A percentile compares a stretch with the other conserved stretches of the same genome.
Evolutionary conservation across 23 red algal species (phyloP).

Genomic region (Rhodosorus marinus): DNA sequence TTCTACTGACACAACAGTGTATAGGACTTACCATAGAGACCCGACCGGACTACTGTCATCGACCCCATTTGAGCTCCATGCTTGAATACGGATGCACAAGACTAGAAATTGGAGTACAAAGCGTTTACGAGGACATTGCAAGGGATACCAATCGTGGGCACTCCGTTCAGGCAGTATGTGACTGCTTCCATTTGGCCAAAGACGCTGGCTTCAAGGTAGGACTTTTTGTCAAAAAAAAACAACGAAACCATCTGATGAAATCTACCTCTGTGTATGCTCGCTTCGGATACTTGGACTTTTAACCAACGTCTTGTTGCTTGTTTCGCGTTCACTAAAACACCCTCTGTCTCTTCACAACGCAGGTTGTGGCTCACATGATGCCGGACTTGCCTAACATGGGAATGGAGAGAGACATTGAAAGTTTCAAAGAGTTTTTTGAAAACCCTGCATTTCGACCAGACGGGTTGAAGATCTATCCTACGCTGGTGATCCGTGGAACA

Average conservation of each 20-base stretch:
- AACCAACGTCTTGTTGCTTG: too few species aligned
- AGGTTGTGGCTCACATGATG: slow-evolving; percentile 97
- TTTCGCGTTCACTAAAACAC: too few species aligned
- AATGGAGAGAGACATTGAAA: slow-evolving; percentile 85
- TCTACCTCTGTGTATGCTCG: too few species aligned
- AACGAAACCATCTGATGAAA: too few species aligned
- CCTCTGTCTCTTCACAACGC: too few species aligned
- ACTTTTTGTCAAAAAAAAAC: too few species aligned
- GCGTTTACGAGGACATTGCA: slow-evolving; percentile 96
- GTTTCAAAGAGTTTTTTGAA: slow-evolving; percentile 92
- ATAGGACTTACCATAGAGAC: slow-evolving; percentile 97
- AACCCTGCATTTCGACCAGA: slow-evolving; percentile 96
- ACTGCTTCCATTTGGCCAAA: slow-evolving; percentile 90
- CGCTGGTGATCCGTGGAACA: slow-evolving; percentile 72
- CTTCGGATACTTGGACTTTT: too few species aligned
- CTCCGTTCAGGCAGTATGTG: slow-evolving; percentile 76
- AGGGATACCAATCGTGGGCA: slow-evolving; percentile 89
- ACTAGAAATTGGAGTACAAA: slow-evolving; percentile 94
- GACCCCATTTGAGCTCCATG: slow-evolving; percentile 77
- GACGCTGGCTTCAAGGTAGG: slow-evolving; percentile 98
- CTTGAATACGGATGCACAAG: slow-evolving; percentile 93
- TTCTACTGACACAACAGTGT: too few species aligned
- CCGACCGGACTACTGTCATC: slow-evolving; percentile 84
- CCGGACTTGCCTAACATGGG: slow-evolving; percentile 95
- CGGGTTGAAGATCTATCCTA: slow-evolving; percentile 97